Evolutionary conservation across 352 stramenopile genomes (phyloP).

Genomic region (Phytophthora pisi): DNA sequence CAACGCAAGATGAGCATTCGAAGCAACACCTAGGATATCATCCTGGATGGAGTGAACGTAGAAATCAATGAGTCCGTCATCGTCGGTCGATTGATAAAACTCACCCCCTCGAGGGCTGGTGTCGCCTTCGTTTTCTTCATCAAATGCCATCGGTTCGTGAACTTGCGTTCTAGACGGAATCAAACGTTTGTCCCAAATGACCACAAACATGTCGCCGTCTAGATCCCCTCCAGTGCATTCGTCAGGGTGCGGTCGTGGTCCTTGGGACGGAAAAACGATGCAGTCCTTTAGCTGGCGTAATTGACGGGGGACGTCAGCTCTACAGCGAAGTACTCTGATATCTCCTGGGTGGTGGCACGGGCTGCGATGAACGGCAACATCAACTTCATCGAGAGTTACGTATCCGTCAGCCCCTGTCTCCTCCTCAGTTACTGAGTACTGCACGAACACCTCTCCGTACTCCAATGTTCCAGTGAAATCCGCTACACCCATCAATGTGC

Average conservation of each 20-base stretch:
- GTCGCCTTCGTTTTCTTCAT: constrained; percentile 27
- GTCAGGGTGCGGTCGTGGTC: constrained; percentile 71
- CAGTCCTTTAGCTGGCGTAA: constrained; percentile 64
- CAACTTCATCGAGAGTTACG: constrained; percentile 41
- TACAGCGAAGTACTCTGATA: constrained; percentile 68
- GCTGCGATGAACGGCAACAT: constrained; percentile 76
- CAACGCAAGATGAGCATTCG: constrained; percentile 78
- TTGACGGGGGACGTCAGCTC: constrained; percentile 47
- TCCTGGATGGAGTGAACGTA: constrained; percentile 76
- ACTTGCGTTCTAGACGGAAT: constrained; percentile 55
- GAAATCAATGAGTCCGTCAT: constrained; percentile 64
- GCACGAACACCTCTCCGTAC: constrained; percentile 82
- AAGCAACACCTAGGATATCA: constrained; percentile 77
- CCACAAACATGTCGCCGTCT: constrained; percentile 80
- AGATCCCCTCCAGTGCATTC: constrained; percentile 85
- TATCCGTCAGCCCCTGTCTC: constrained; percentile 20
- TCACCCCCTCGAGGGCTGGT: constrained; percentile 22
- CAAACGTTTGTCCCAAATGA: constrained; percentile 83
- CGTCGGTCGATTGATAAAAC: constrained; percentile 43
- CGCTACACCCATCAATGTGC: constrained; percentile 80
- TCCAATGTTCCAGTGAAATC: constrained; percentile 75
- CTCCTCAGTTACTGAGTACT: constrained; percentile 62
- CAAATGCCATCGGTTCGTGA: constrained; percentile 55
- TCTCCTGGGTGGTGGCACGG: constrained; percentile 83
- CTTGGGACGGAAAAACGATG: constrained; percentile 79